A percentile compares a stretch with the other conserved stretches of the same genome.
Conservation (phyloP, 768 basidiomycete genomes). For the Kwoniella pini region DNA sequence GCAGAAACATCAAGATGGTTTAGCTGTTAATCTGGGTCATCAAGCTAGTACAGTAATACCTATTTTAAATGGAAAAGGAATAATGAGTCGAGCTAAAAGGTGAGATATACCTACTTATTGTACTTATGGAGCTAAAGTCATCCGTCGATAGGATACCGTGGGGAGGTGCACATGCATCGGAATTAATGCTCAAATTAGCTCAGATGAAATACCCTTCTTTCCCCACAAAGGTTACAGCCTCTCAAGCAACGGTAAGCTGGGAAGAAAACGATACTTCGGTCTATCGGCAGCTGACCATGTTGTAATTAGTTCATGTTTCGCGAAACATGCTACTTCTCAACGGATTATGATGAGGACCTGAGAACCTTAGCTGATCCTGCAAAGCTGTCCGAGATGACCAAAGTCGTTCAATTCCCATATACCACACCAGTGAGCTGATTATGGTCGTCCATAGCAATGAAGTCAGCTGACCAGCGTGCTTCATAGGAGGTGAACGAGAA, state of each 20-base stretch:
- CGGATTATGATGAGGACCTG: conserved; percentile 72
- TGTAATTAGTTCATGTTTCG: conserved; percentile 95
- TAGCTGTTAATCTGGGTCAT: conserved; percentile 88
- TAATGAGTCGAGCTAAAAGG: conserved; percentile 86
- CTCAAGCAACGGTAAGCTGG: conserved; percentile 70
- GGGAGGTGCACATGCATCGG: conserved; percentile 86
- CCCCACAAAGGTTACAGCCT: conserved; percentile 73
- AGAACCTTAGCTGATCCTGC: conserved; percentile 68
- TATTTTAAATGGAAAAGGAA: conserved; percentile 74
- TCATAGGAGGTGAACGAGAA: conserved; percentile 68
- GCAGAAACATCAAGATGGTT: conserved; percentile 70
- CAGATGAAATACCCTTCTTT: conserved; percentile 95
- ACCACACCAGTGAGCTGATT: conserved; percentile 54
- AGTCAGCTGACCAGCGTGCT: neutral
- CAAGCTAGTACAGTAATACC: conserved; percentile 90
- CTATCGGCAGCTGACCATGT: too few relatives aligned
- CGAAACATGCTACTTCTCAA: conserved; percentile 77
- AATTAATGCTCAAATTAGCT: conserved; percentile 87
- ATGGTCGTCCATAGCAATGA: neutral
- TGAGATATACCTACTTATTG: conserved; percentile 51
- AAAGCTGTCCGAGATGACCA: conserved; percentile 65
- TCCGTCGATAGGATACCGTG: conserved; percentile 73
- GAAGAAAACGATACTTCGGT: too few relatives aligned
- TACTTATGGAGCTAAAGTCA: neutral
- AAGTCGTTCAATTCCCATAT: conserved; percentile 87